Conservation (phyloP, 495 filamentous ascomycete genomes). For the Oidiodendron maius region DNA sequence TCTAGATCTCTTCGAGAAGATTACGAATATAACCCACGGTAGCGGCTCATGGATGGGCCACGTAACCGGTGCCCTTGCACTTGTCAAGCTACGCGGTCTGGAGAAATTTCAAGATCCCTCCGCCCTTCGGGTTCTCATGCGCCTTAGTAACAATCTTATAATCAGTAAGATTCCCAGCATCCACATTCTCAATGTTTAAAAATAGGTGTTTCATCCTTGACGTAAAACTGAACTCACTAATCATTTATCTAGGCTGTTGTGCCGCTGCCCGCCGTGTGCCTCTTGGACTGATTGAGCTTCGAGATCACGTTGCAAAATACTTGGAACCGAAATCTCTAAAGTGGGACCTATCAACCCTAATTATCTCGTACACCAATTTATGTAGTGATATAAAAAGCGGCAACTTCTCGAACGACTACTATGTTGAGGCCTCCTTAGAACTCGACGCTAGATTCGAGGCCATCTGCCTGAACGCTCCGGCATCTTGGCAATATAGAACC, state of each 20-base stretch:
- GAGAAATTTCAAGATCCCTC: constrained; percentile 38
- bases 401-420: not conserved
- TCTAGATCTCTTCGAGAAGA: constrained; percentile 48
- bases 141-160: constrained; percentile 21
- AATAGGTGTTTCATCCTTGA: no score
- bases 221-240: no score
- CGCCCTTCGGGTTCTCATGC: constrained; percentile 12
- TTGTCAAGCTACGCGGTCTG: constrained; percentile 48
- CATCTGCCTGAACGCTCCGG: not conserved
- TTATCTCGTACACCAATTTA: constrained; percentile 20
- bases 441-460: constrained; percentile 2
- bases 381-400: constrained; percentile 11
- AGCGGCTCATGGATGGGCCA: constrained; percentile 49
- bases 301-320: constrained; percentile 4
- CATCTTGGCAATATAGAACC: not conserved
- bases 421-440: not conserved
- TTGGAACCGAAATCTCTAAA: not conserved
- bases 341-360: constrained; percentile 14
- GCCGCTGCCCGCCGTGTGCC: constrained; percentile 21
- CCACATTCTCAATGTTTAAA: no score
- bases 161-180: constrained; percentile 20
- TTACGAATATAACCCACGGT: constrained; percentile 24
- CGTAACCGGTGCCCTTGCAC: constrained; percentile 48
- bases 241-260: no score
- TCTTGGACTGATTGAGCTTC: constrained; percentile 15